Evolutionary conservation across 768 basidiomycete genomes (phyloP).

Genomic region (Pleurotus eryngii): DNA sequence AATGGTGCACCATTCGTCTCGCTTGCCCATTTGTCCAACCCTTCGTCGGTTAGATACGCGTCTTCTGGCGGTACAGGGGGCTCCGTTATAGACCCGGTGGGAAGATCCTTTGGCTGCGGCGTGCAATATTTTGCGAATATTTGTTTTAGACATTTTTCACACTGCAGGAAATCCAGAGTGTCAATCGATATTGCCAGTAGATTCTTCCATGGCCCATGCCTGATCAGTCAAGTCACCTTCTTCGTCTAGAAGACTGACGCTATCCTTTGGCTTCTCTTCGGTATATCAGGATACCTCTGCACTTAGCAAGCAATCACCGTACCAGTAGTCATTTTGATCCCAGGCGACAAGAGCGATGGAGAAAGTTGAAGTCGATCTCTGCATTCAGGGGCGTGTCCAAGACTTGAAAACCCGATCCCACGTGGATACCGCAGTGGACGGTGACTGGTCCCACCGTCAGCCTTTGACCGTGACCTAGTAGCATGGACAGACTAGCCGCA

Average conservation of each 20-base stretch:
- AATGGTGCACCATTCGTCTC: conserved; percentile 87
- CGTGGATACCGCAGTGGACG: too few species aligned
- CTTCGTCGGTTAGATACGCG: conserved; percentile 57
- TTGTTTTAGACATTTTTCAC: conserved; percentile 68
- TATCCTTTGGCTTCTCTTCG: background rate
- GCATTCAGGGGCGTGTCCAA: too few species aligned
- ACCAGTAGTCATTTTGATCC: too few species aligned
- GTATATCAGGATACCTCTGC: too few species aligned
- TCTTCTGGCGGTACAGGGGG: conserved; percentile 45
- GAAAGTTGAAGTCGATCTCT: too few species aligned
- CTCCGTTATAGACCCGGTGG: conserved; percentile 13
- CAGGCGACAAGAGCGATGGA: too few species aligned
- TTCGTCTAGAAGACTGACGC: conserved; percentile 60
- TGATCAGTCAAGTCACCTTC: conserved; percentile 67
- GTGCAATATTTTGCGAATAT: conserved; percentile 80
- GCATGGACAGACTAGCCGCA: conserved; percentile 10
- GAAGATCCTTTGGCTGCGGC: conserved; percentile 30
- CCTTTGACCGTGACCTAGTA: background rate
- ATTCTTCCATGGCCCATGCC: conserved; percentile 30
- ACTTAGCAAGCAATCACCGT: too few species aligned
- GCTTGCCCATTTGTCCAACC: conserved; percentile 69
- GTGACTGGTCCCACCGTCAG: background rate
- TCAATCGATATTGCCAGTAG: background rate
- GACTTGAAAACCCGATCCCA: too few species aligned
- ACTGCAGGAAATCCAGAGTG: conserved; percentile 28